These are phyloP conservation scores for Agaricus bisporus DNA, from an alignment of 768 basidiomycete genomes.

Conservation along the genomic window DNA sequence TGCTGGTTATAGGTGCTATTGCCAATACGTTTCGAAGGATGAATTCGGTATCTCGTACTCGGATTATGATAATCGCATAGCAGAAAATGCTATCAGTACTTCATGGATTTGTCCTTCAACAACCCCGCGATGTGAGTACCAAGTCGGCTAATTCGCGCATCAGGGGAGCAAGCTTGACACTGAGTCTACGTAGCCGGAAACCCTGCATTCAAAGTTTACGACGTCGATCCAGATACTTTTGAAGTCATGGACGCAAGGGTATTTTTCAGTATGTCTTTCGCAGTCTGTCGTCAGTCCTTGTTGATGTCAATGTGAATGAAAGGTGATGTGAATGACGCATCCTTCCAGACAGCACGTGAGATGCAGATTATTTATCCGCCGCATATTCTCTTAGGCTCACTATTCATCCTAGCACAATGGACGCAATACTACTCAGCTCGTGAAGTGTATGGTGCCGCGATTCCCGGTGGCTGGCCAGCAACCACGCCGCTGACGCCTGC, in stretches of 20 bases:
- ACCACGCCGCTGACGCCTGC: conserved; percentile 36
- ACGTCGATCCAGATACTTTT: conserved; percentile 60
- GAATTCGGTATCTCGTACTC: conserved; percentile 58
- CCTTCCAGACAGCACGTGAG: conserved; percentile 43
- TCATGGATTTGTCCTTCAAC: conserved; percentile 49
- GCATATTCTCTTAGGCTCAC: not conserved
- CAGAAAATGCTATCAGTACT: conserved; percentile 39
- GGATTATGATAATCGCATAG: conserved; percentile 39
- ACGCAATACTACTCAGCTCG: conserved; percentile 52
- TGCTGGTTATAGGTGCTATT: not conserved
- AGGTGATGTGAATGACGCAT: conserved; percentile 37
- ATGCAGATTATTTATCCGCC: not conserved
- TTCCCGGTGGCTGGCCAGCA: conserved; percentile 28
- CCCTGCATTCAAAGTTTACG: conserved; percentile 54
- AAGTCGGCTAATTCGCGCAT: not conserved
- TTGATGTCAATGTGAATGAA: not conserved
- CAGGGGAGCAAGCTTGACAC: not conserved
- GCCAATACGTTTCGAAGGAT: conserved; percentile 27
- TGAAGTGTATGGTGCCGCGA: conserved; percentile 38
- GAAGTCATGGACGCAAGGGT: conserved; percentile 56
- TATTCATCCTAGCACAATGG: conserved; percentile 36
- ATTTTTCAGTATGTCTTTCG: conserved; percentile 34
- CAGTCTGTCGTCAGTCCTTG: not conserved
- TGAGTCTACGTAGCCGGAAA: conserved; percentile 34
- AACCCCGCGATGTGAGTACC: conserved; percentile 45